Percentiles rank a stretch among this genome's conserved stretches.
Conservation (phyloP, 495 filamentous ascomycete genomes). For the Hyaloscypha bicolor region DNA sequence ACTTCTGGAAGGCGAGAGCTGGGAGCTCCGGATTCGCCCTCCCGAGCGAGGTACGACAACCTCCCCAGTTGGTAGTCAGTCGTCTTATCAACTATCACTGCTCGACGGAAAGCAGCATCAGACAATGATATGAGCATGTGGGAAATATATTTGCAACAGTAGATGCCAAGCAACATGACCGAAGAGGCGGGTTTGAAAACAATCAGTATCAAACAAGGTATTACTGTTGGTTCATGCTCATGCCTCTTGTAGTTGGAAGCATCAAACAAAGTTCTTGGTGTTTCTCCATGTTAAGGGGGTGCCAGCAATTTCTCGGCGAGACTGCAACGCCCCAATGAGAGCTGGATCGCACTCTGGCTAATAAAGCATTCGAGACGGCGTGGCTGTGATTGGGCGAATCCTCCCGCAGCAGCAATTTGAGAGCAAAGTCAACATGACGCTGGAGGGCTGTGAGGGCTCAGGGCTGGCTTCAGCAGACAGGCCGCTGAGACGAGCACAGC, state of each 20-base stretch:
- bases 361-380: background rate
- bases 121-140: background rate
- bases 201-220: background rate
- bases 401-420: background rate
- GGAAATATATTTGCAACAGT: background rate
- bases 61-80: background rate
- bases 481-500: background rate
- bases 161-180: background rate
- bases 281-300: background rate
- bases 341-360: background rate
- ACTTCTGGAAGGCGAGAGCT: background rate
- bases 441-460: background rate
- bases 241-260: background rate
- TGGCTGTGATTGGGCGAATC: background rate
- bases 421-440: background rate
- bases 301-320: background rate
- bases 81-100: background rate
- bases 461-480: background rate
- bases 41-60: background rate
- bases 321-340: background rate
- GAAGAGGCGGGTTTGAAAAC: background rate
- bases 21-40: background rate
- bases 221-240: background rate
- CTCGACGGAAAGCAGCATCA: background rate
- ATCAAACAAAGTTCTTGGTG: conserved; percentile 1